Conservation (phyloP, 192 early-diverging fungal genomes). For the Chytriomyces confervae region DNA sequence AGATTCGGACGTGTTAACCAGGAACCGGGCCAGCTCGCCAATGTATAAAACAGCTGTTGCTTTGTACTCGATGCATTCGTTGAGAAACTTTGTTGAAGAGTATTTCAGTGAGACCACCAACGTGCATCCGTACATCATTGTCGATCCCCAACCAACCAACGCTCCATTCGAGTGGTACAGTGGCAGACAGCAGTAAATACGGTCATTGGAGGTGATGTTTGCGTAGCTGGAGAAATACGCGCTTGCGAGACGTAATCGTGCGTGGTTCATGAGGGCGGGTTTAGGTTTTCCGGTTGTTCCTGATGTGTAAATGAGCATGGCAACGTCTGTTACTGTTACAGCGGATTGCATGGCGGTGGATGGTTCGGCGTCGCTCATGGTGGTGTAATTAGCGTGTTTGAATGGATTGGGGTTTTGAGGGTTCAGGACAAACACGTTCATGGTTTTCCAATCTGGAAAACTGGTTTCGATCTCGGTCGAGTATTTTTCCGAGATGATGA, state of each 20-base stretch:
- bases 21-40: constrained; percentile 73
- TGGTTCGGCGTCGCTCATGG: too few species aligned
- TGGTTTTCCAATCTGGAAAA: background rate
- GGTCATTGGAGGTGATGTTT: constrained; percentile 33
- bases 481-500: constrained; percentile 12
- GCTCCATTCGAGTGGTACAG: constrained; percentile 69
- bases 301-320: constrained; percentile 54
- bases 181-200: constrained; percentile 65
- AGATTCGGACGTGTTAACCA: constrained; percentile 56
- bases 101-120: constrained; percentile 65
- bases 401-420: too few species aligned
- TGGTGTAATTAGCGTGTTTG: too few species aligned
- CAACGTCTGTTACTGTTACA: constrained; percentile 40
- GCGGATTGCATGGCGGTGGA: constrained; percentile 61
- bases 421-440: too few species aligned
- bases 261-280: constrained; percentile 59
- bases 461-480: background rate
- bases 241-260: constrained; percentile 33
- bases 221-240: constrained; percentile 43
- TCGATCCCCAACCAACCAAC: constrained; percentile 40
- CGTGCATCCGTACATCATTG: constrained; percentile 42
- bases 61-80: constrained; percentile 34
- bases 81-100: constrained; percentile 42
- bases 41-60: constrained; percentile 60
- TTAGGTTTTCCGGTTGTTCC: constrained; percentile 70